These are phyloP conservation scores for Ascochyta fabae DNA, from an alignment of 2,329 filamentous ascomycete species.

Conservation along the genomic window DNA sequence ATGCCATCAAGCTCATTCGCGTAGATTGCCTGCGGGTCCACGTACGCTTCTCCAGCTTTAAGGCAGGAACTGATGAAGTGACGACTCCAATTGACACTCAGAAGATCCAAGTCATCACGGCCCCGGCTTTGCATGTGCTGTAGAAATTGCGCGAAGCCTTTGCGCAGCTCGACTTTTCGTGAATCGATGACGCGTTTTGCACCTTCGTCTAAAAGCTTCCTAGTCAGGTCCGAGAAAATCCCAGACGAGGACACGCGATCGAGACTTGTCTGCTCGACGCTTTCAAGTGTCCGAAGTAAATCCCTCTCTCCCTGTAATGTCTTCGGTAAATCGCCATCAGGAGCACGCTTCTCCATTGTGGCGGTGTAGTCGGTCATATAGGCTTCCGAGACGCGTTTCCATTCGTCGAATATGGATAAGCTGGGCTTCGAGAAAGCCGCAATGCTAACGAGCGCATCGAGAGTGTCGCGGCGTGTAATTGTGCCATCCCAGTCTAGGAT, in stretches of 20 bases:
- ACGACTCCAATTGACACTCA: conserved; percentile 58
- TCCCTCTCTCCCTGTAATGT: conserved; percentile 45
- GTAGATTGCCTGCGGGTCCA: conserved; percentile 13
- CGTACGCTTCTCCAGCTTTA: conserved; percentile 2
- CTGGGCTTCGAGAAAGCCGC: conserved; percentile 37
- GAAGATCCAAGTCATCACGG: conserved; percentile 37
- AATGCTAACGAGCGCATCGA: conserved; percentile 51
- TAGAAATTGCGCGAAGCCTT: conserved; percentile 46
- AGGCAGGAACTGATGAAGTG: conserved; percentile 49
- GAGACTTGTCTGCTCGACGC: conserved; percentile 52
- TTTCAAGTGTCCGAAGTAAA: conserved; percentile 46
- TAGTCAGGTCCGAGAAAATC: conserved; percentile 50
- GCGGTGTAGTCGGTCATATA: conserved; percentile 51
- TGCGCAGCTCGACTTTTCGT: conserved; percentile 45
- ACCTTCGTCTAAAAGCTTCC: conserved; percentile 34
- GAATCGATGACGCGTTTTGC: conserved; percentile 36
- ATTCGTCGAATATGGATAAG: conserved; percentile 32
- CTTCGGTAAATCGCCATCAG: conserved; percentile 33
- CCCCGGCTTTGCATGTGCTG: conserved; percentile 19
- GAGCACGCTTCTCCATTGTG: conserved; percentile 40
- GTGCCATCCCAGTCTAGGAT: conserved; percentile 59
- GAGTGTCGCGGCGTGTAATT: conserved; percentile 53
- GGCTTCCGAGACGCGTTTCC: conserved; percentile 48
- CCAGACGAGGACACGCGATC: conserved; percentile 47
- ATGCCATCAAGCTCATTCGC: conserved; percentile 36